Base-by-base conservation (phyloP, 441 rosid genomes). In the Brassica hybrid region DNA sequence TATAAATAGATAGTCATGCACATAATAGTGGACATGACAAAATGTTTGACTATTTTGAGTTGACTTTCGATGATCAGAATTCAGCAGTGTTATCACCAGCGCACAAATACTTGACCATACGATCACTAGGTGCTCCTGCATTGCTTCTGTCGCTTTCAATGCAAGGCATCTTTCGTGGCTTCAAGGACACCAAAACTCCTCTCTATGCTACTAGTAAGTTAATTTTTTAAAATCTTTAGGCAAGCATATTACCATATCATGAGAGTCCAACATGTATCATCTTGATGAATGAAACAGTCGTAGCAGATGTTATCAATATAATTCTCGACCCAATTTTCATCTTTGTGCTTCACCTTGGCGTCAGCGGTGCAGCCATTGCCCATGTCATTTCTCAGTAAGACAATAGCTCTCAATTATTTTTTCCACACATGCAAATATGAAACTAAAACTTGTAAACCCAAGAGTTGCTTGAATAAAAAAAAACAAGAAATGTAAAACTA, bases 81-180 rank as follows among this genome's bases (percentile, higher is more conserved):
- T 90, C 95, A 3, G 80, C 88, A 0, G 84, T 90, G 90, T 70
- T 87, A 75, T 60, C 62, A n/a, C 90, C 88, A 61, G 95, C 92
- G 8, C 71, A 17, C 17, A 85, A 81, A 60, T 89, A 88, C 76
- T 81, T 89, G 80, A 84, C 78, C 14, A 52, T 89, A 69, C 73
- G 95, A 56, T 79, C 95, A 63, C 76, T 90, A 2, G 95, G 95
- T 2, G 84, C 95, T 82, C 92, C 95, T 48, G 92, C 91, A 3
- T 86, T 88, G 71, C 93, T 90, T 61, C 84, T 90, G 14, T 90
- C 95, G 6, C 83, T 90, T 62, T 85, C 95, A 14, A 86, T 87
- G 91, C 95, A 90, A 88, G 93, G 95, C 54, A 81, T 90, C 32
- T 90, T 90, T 59, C 81, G 95, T 71, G 93, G 95, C 21, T 87